Percentiles rank a stretch among this genome's conserved stretches.
Evolutionary conservation across 371 early-diverging fungal genomes (phyloP).

Genomic region (Apophysomyces trapeziformis): DNA sequence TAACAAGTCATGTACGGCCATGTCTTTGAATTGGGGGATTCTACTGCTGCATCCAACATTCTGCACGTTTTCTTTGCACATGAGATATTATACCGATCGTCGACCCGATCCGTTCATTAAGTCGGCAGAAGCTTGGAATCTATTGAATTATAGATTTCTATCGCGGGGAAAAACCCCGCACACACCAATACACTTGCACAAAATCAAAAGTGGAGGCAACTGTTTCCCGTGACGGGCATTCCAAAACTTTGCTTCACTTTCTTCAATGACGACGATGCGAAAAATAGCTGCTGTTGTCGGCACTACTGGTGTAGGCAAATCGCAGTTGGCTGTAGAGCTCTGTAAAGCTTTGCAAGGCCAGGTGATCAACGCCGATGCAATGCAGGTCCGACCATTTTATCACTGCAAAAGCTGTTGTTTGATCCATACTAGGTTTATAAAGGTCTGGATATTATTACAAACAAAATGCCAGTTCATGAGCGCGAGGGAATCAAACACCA

Average conservation of each 20-base stretch:
- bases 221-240: constrained; percentile 5
- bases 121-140: no score
- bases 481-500: constrained; percentile 80
- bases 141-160: no score
- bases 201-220: neutral
- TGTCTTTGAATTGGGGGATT: no score
- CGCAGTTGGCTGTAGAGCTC: constrained; percentile 87
- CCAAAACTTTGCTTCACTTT: neutral
- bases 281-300: constrained; percentile 69
- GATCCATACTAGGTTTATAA: constrained; percentile 72
- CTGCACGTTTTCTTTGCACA: no score
- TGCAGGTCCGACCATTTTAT: constrained; percentile 72
- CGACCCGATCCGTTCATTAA: no score
- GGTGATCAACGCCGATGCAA: constrained; percentile 92
- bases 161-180: no score
- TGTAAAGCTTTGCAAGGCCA: constrained; percentile 86
- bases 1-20: no score
- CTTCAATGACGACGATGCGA: constrained; percentile 25
- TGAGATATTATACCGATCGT: no score
- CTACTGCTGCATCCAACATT: no score
- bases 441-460: constrained; percentile 90
- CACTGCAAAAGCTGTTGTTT: neutral
- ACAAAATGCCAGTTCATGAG: constrained; percentile 87
- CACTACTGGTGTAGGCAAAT: constrained; percentile 95
- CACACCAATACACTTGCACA: no score